phyloP scores from a whole-genome alignment of 2,329 filamentous ascomycete genomes.

The Diatrype stigma region DNA sequence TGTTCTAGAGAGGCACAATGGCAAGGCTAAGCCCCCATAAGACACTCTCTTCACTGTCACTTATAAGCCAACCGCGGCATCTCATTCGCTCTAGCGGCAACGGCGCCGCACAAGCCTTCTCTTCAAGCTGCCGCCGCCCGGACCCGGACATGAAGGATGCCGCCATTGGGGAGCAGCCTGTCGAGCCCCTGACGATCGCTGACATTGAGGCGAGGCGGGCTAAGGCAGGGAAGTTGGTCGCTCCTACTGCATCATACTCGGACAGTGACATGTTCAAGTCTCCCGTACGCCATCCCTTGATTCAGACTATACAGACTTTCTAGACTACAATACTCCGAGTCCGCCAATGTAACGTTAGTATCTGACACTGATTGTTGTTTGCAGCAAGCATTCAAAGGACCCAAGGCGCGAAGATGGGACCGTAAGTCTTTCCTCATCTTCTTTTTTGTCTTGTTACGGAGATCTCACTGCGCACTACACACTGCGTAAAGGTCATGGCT shows the following conservation, averaged over 20 bases:
- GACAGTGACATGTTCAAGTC: slow-evolving; percentile 83
- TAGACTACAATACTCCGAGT: too few relatives aligned
- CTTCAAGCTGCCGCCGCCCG: slow-evolving; percentile 4
- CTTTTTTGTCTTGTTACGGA: too few relatives aligned
- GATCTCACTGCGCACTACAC: too few relatives aligned
- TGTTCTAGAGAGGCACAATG: slow-evolving; percentile 4
- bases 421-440: slow-evolving; percentile 62
- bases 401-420: slow-evolving; percentile 79
- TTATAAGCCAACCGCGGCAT: slow-evolving; percentile 2
- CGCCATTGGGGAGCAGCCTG: slow-evolving; percentile 14
- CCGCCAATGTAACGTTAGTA: too few relatives aligned
- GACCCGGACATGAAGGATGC: slow-evolving; percentile 16
- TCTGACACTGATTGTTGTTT: too few relatives aligned
- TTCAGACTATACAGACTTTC: slow-evolving; percentile 11
- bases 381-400: slow-evolving; percentile 54
- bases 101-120: slow-evolving; percentile 9
- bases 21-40: slow-evolving; percentile 5
- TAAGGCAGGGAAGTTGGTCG: slow-evolving; percentile 68
- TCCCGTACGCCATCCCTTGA: slow-evolving; percentile 43
- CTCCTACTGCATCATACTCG: slow-evolving; percentile 70
- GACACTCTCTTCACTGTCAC: slow-evolving; percentile 6
- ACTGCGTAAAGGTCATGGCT: too few relatives aligned
- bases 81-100: slow-evolving; percentile 1
- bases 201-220: slow-evolving; percentile 64
- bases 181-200: slow-evolving; percentile 52